Base-by-base conservation (phyloP, 2,329 filamentous ascomycete species). In the Metarhizium rileyi region DNA sequence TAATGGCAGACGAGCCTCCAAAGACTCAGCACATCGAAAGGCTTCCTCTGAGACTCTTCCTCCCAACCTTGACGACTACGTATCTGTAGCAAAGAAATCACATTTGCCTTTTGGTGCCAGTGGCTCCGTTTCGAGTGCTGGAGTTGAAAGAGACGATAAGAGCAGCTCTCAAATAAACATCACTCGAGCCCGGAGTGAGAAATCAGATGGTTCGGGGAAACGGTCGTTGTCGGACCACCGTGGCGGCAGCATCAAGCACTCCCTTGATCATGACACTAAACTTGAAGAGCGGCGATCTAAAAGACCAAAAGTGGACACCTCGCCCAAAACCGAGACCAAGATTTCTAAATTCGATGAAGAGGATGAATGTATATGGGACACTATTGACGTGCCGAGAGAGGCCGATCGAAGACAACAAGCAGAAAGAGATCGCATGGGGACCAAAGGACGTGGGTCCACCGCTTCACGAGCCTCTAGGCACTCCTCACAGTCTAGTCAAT, bases 401-500 rank as follows among this genome's bases (percentile, higher is more conserved):
- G 51, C 36, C 8, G 51, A 53, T 8, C 44, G 51, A 28, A 50
- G 45, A 20, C 48, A 47, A 20, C 48, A 49, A 40, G 22, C 25
- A 5, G 43, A 35, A 27, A 35, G 38, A 18, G 47, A 46, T 7
- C 35, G 27, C 44, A 10, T 12, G 10, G 46, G 27, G n/a, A 25
- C 30, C 1, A 51, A 51, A 26, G 44, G 51, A 30, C 58, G 55
- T 46, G 62, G 51, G 25, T 57, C 54, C 7, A 54, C 52, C 18
- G 52, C 45, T 12, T 57, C 64, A 5, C 56, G 56, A 23, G 57
- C 53, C 16, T 65, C 64, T 4, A 54, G 61, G 26, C 57, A 56
- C 35, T 66, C 64, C 26, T 63, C 61, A 4, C 55, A 61, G 16
- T 63, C 63, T 18, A 60, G 55, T 45, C 59, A 60, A 30, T 66